phyloP scores from a whole-genome alignment of 352 stramenopile genomes.

The Phytophthora crassamura region DNA sequence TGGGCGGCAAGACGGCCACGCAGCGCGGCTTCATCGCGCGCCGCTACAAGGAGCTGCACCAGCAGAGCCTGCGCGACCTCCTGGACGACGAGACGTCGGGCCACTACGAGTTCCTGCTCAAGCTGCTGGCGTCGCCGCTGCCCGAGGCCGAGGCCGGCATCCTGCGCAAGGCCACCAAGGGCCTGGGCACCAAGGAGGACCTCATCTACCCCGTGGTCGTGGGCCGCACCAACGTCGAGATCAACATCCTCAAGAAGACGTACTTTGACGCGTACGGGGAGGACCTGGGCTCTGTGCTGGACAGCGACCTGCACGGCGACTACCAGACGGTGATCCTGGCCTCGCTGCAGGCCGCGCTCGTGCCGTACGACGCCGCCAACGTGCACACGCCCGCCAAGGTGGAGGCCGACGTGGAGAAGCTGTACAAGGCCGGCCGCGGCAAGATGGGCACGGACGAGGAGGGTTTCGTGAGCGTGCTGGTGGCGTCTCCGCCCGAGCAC shows the following conservation, averaged over 20 bases:
- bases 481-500: constrained; percentile 63
- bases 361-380: constrained; percentile 60
- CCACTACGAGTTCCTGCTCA: constrained; percentile 73
- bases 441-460: constrained; percentile 78
- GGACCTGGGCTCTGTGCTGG: constrained; percentile 64
- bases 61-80: constrained; percentile 60
- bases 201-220: constrained; percentile 71
- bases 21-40: constrained; percentile 70
- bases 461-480: constrained; percentile 62
- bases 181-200: constrained; percentile 66
- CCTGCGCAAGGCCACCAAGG: constrained; percentile 70
- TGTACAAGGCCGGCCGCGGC: constrained; percentile 79
- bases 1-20: constrained; percentile 68
- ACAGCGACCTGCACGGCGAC: constrained; percentile 75
- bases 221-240: constrained; percentile 72
- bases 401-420: constrained; percentile 58
- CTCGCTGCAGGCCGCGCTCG: constrained; percentile 59
- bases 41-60: constrained; percentile 79
- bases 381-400: constrained; percentile 76
- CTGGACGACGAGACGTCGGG: constrained; percentile 68
- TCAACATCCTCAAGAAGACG: constrained; percentile 87
- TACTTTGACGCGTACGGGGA: constrained; percentile 73
- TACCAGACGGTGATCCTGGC: constrained; percentile 79
- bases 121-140: constrained; percentile 59
- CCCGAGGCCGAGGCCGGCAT: constrained; percentile 73